These are phyloP conservation scores for Suillus fuscotomentosus DNA, from an alignment of 768 basidiomycete genomes.

Conservation along the genomic window DNA sequence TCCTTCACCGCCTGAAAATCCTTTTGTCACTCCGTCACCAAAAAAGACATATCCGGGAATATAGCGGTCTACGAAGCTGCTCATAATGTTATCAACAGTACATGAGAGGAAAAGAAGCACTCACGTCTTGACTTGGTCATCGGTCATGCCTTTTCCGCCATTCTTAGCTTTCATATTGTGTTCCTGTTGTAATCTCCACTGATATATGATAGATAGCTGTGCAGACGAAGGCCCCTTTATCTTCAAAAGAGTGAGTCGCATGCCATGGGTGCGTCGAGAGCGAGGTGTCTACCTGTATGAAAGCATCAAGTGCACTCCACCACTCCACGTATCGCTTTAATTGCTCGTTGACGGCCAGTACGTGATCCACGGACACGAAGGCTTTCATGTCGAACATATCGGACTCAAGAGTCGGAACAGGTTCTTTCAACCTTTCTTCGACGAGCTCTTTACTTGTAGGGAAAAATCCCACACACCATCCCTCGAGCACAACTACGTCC, in stretches of 20 bases:
- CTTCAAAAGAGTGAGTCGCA: slow-evolving; percentile 26
- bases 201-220: slow-evolving; percentile 62
- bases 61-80: slow-evolving; percentile 87
- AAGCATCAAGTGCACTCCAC: slow-evolving; percentile 71
- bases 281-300: slow-evolving; percentile 63
- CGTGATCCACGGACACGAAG: slow-evolving; percentile 47
- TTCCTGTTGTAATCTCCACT: slow-evolving; percentile 90
- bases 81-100: neutral
- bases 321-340: slow-evolving; percentile 60
- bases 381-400: slow-evolving; percentile 33
- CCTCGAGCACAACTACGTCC: slow-evolving; percentile 90
- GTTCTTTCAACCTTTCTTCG: slow-evolving; percentile 47
- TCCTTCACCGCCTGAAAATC: slow-evolving; percentile 24
- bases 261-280: slow-evolving; percentile 1
- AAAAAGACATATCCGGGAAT: slow-evolving; percentile 94
- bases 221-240: slow-evolving; percentile 36
- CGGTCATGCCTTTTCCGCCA: slow-evolving; percentile 87
- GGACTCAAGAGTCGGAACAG: slow-evolving; percentile 20
- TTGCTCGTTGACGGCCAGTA: slow-evolving; percentile 61
- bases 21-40: slow-evolving; percentile 50
- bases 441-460: slow-evolving; percentile 55
- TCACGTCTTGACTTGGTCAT: slow-evolving; percentile 65
- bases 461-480: slow-evolving; percentile 92
- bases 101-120: slow-evolving; percentile 15
- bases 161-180: slow-evolving; percentile 83